Evolutionary conservation across 2,329 filamentous ascomycete species (phyloP).

Genomic region (Colletotrichum zoysiae): DNA sequence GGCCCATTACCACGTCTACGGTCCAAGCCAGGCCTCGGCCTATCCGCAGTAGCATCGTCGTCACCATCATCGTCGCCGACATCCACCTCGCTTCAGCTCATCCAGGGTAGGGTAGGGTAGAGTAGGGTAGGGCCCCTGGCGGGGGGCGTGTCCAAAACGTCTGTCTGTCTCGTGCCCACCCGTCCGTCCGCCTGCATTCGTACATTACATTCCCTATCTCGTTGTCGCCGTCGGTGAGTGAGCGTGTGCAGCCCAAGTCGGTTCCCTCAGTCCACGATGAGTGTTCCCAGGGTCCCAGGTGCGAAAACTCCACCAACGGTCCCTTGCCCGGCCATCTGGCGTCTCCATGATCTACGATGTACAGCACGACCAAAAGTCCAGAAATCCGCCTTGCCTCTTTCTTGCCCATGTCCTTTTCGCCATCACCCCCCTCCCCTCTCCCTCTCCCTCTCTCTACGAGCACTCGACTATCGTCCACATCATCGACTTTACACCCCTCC

Average conservation of each 20-base stretch:
- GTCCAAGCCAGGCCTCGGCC: slow-evolving; percentile 12
- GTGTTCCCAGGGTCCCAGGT: neutral
- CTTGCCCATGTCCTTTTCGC: slow-evolving; percentile 15
- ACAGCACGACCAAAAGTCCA: slow-evolving; percentile 14
- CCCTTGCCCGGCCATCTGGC: neutral
- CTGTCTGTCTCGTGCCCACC: neutral
- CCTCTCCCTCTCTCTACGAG: slow-evolving; percentile 6
- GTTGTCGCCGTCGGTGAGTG: slow-evolving; percentile 26
- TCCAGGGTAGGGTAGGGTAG: slow-evolving; percentile 20
- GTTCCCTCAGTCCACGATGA: slow-evolving; percentile 1
- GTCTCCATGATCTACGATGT: slow-evolving; percentile 32
- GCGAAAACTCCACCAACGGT: slow-evolving; percentile 9
- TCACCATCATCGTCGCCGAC: slow-evolving; percentile 5
- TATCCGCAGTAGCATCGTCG: slow-evolving; percentile 14
- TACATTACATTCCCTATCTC: neutral
- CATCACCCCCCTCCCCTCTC: slow-evolving; percentile 9
- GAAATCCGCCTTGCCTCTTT: slow-evolving; percentile 23
- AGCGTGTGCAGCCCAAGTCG: slow-evolving; percentile 13
- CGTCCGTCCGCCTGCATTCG: neutral
- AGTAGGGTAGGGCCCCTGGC: too few relatives aligned
- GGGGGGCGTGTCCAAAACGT: neutral
- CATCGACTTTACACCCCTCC: slow-evolving; percentile 5
- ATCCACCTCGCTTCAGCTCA: slow-evolving; percentile 27
- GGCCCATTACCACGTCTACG: slow-evolving; percentile 17
- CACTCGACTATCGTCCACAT: slow-evolving; percentile 16